Conservation (phyloP, 2,329 filamentous ascomycete species). For the Colletotrichum sp. region DNA sequence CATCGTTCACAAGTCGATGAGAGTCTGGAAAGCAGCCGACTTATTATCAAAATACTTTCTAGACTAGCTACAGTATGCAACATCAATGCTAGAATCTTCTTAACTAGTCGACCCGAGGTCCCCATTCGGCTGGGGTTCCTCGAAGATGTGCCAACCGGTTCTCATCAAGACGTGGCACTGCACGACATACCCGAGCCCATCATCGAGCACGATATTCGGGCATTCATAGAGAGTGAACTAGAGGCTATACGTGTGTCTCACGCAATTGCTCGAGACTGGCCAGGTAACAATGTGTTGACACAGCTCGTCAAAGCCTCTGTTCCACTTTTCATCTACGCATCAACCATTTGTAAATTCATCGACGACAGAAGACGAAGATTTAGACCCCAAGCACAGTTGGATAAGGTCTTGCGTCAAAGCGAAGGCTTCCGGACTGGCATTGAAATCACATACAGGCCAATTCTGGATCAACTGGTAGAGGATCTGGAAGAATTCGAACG, state of each 20-base stretch:
- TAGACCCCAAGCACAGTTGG: neutral
- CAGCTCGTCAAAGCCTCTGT: neutral
- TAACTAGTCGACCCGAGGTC: neutral
- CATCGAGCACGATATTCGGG: neutral
- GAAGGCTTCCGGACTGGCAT: rapidly evolving
- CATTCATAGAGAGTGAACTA: neutral
- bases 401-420: neutral
- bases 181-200: neutral
- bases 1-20: neutral
- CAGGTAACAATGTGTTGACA: neutral
- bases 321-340: neutral
- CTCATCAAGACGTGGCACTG: neutral
- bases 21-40: neutral
- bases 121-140: neutral
- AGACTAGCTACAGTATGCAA: neutral
- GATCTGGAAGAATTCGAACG: rapidly evolving
- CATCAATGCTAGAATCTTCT: neutral
- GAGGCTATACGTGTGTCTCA: neutral
- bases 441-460: neutral
- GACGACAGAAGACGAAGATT: neutral
- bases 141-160: neutral
- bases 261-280: neutral
- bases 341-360: neutral
- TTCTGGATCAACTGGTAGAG: neutral
- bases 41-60: rapidly evolving